Evolutionary conservation across 305 asterid species (phyloP), one percentile per base, ranked within the genome.

Genomic region (Stenogyne calaminthoides): DNA sequence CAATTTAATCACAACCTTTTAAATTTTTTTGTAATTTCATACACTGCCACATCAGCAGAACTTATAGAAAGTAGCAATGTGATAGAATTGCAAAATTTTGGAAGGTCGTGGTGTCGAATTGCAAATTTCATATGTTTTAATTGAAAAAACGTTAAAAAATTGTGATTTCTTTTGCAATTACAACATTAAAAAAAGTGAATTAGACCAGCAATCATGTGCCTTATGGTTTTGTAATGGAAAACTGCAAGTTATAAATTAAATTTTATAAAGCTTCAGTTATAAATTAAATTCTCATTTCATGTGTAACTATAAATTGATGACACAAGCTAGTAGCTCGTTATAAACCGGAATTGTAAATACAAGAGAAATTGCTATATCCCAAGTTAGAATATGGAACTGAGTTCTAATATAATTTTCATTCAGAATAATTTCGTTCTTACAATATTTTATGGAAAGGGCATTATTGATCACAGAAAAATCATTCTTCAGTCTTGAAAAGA

Each of bases 261-360:
- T 60, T 22, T 69, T 15, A 40, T 64, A 36, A 18, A 67, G 18
- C 39, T 72, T 67, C 54, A 68, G 57, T 29, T 19, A 72, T 37
- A 29, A 19, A 56, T 70, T 34, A 16, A 18, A 18, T 60, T 22
- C 59, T 22, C 16, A 52, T 69, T 49, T 58, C 39, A 56, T 12
- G 29, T 10, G 66, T 63, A 42, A 32, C 11, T 10, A 39, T 60
- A 66, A 46, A 57, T n/a, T 67, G 66, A 52, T 20, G 52, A 51
- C 29, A 5, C 49, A 46, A 65, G 64, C 57, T 58, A 57, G 64
- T 7, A 14, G 10, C 42, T 37, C 52, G 4, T 46, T 12, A 15
- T 18, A 59, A 60, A 61, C 36, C 32, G 37, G 4, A 47, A 77
- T 10, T 65, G 52, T 14, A 7, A 54, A 70, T 6, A 54, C 20